Base-by-base conservation (phyloP, 352 stramenopile genomes). In the Pythium phragmitis region DNA sequence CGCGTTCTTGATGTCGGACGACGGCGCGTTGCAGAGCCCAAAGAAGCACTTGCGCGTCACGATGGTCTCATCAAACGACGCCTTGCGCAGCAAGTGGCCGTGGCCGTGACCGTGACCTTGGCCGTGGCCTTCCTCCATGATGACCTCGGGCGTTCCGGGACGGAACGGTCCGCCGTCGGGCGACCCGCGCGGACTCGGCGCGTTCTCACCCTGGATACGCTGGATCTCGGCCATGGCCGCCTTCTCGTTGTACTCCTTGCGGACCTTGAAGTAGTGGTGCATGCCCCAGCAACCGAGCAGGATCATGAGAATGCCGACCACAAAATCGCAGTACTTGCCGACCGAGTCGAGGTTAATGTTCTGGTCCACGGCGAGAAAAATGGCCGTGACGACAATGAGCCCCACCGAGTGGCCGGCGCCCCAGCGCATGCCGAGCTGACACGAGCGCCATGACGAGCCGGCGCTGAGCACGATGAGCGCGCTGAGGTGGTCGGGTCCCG, bases 381-480 rank as follows among this genome's bases (percentile, higher is more conserved):
- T 80, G 45, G 69, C 72, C 49, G 65, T 91, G 49, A 89, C 66
- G 57, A 89, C 0, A 42, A 97, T 72, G 26, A 97, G 75, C 9
- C 89, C 89, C 0, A 76, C 80, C 4, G 76, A 89, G 65, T 97
- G 89, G 43, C 91, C 89, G n/a, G 75, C 49, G 5, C 91, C 91
- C 91, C 89, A 97, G 69, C 85, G 81, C 63, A 97, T 80, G 39
- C 89, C 89, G 0, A 96, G 77, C 17, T 75, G 68, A 59, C 88
- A 93, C 26, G 86, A 88, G n/a, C 75, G 75, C 67, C 74, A 88
- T 34, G 76, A 91, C 19, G 77, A 87, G 46, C 77, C 82, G 17
- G 85, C 83, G 57, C 74, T 89, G 17, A 96, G 78, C 60, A 91
- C 93, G 30, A 88, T 87, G 14, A 97, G 68, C 30, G 89, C 88